Evolutionary conservation across 2,329 filamentous ascomycete genomes (phyloP).

Genomic region (Orbilia blumenaviensis): DNA sequence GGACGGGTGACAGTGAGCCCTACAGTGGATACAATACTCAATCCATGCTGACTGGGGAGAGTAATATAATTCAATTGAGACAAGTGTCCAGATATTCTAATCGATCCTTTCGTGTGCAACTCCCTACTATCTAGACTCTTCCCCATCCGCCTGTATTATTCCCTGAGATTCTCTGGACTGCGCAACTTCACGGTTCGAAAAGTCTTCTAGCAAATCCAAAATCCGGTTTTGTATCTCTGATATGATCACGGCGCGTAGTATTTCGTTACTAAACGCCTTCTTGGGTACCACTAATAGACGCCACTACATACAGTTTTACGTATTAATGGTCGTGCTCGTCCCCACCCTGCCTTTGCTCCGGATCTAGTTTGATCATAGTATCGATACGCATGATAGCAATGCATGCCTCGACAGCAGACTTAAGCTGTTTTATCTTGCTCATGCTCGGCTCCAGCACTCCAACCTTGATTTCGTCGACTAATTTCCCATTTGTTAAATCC

Average conservation of each 20-base stretch:
- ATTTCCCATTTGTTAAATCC: slow-evolving; percentile 86
- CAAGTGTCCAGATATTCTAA: neutral
- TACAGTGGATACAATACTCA: neutral
- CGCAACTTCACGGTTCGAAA: too few species aligned
- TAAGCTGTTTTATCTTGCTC: slow-evolving; percentile 92
- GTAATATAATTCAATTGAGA: neutral
- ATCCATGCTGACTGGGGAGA: neutral
- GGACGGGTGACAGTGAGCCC: neutral
- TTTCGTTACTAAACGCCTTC: neutral
- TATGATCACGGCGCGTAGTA: neutral
- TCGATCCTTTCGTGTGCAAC: neutral
- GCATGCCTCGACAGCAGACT: slow-evolving; percentile 97
- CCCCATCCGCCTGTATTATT: neutral
- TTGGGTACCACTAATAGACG: neutral
- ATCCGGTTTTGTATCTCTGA: too few species aligned
- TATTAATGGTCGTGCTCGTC: slow-evolving; percentile 84
- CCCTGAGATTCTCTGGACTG: too few species aligned
- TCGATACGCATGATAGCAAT: slow-evolving; percentile 99
- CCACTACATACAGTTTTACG: neutral
- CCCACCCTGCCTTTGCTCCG: slow-evolving; percentile 75
- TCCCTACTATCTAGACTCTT: neutral
- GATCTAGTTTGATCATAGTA: slow-evolving; percentile 97
- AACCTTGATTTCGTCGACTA: slow-evolving; percentile 91
- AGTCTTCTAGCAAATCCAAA: too few species aligned
- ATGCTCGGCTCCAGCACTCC: slow-evolving; percentile 96